A percentile compares a stretch with the other conserved stretches of the same genome.
These are phyloP conservation scores for Oenanthe sinensis DNA, from an alignment of 129 eudicot genomes.

Conservation along the genomic window DNA sequence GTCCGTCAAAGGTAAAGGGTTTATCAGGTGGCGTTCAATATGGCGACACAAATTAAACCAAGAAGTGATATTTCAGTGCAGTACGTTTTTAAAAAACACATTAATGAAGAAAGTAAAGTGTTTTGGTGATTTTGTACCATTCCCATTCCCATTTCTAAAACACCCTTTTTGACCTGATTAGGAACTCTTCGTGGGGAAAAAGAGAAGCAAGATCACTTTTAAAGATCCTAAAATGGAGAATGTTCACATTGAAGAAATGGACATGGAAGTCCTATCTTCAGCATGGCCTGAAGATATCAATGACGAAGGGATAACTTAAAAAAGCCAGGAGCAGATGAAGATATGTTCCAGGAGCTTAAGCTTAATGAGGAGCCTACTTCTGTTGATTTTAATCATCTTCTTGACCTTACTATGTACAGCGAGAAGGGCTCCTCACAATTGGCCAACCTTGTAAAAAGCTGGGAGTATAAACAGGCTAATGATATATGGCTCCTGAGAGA, in stretches of 20 bases:
- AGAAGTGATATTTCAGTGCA: too few relatives aligned
- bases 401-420: slow-evolving; percentile 62
- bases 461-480: slow-evolving; percentile 79
- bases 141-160: too few relatives aligned
- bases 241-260: slow-evolving; percentile 56
- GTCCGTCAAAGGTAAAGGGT: too few relatives aligned
- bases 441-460: slow-evolving; percentile 56
- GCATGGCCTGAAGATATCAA: slow-evolving; percentile 90
- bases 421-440: slow-evolving; percentile 80
- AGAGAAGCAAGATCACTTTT: background rate
- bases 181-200: background rate
- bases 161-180: background rate
- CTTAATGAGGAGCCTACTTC: slow-evolving; percentile 46
- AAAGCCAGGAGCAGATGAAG: slow-evolving; percentile 51
- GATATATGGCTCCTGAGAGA: slow-evolving; percentile 72
- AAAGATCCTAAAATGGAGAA: slow-evolving; percentile 42
- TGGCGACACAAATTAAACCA: too few relatives aligned
- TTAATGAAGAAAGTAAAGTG: too few relatives aligned
- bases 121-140: too few relatives aligned
- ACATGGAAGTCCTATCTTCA: slow-evolving; percentile 55
- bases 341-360: slow-evolving; percentile 55
- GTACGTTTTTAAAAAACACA: too few relatives aligned
- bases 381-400: slow-evolving; percentile 55
- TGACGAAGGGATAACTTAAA: slow-evolving; percentile 67
- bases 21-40: too few relatives aligned